Conservation (phyloP, 225 moss, liverwort and hornwort genomes). For the Bryoerythrophyllum caledonicum region DNA sequence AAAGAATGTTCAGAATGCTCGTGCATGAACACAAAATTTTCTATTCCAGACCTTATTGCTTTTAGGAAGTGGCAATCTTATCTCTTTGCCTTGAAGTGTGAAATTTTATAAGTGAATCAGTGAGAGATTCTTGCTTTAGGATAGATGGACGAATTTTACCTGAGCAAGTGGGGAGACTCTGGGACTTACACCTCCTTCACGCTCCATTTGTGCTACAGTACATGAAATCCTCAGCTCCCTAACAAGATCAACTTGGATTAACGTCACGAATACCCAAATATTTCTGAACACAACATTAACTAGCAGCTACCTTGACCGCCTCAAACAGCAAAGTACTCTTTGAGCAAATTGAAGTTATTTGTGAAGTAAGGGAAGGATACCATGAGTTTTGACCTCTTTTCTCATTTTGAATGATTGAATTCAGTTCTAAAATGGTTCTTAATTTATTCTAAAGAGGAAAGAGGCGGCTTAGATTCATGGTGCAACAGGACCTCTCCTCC, state of each 20-base stretch:
- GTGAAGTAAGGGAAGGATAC: too few species aligned
- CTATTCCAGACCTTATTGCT: background rate
- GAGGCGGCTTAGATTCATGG: too few species aligned
- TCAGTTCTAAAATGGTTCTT: too few species aligned
- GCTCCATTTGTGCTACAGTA: slow-evolving; percentile 92
- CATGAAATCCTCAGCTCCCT: slow-evolving; percentile 95
- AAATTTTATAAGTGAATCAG: slow-evolving; percentile 11
- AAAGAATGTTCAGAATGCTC: slow-evolving; percentile 12
- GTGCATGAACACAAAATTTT: background rate
- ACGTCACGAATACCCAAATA: slow-evolving; percentile 13
- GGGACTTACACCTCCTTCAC: slow-evolving; percentile 97
- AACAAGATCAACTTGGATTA: slow-evolving; percentile 18
- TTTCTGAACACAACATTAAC: background rate
- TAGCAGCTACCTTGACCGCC: slow-evolving; percentile 5
- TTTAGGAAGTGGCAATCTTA: background rate
- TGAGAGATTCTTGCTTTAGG: background rate
- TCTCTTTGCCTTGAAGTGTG: background rate
- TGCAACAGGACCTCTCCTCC: too few species aligned
- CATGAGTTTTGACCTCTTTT: too few species aligned
- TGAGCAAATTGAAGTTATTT: too few species aligned
- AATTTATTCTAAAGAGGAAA: too few species aligned
- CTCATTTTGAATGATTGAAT: too few species aligned
- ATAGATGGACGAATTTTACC: slow-evolving; percentile 36
- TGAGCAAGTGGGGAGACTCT: slow-evolving; percentile 93
- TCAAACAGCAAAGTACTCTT: background rate